Percentiles rank a stretch among this genome's conserved stretches.
Evolutionary conservation across 768 basidiomycete genomes (phyloP).

Genomic region (Lactarius sanguifluus): DNA sequence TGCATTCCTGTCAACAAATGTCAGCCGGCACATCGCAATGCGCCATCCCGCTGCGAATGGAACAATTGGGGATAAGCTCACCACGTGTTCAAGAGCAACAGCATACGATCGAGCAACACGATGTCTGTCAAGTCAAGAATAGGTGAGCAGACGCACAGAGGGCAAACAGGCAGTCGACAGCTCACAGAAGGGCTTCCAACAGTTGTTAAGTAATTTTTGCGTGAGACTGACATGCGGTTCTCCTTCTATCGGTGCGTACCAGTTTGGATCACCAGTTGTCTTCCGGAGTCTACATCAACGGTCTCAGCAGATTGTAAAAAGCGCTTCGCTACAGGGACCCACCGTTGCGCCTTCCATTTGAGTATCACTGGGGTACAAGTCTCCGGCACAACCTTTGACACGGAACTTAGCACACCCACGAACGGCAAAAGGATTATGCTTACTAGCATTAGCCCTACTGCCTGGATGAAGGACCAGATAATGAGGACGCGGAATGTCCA

Average conservation of each 20-base stretch:
- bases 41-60: neutral
- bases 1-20: conserved; percentile 36
- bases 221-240: conserved; percentile 43
- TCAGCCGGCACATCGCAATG: conserved; percentile 1
- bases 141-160: neutral
- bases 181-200: conserved; percentile 72
- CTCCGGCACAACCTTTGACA: conserved; percentile 63
- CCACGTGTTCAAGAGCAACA: conserved; percentile 70
- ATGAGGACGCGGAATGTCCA: conserved; percentile 76
- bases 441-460: conserved; percentile 52
- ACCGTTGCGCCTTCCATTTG: conserved; percentile 59
- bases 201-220: conserved; percentile 54
- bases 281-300: conserved; percentile 48
- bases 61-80: conserved; percentile 36
- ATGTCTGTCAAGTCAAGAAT: conserved; percentile 45
- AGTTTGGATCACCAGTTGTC: conserved; percentile 51
- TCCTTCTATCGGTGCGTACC: conserved; percentile 61
- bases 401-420: neutral
- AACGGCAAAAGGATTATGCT: conserved; percentile 26
- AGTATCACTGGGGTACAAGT: conserved; percentile 64
- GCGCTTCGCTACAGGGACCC: conserved; percentile 7
- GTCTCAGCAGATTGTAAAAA: neutral
- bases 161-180: conserved; percentile 14
- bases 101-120: conserved; percentile 70
- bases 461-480: conserved; percentile 66